Base-by-base conservation (phyloP, 2,329 filamentous ascomycete species). In the Furcasterigmium furcatum region DNA sequence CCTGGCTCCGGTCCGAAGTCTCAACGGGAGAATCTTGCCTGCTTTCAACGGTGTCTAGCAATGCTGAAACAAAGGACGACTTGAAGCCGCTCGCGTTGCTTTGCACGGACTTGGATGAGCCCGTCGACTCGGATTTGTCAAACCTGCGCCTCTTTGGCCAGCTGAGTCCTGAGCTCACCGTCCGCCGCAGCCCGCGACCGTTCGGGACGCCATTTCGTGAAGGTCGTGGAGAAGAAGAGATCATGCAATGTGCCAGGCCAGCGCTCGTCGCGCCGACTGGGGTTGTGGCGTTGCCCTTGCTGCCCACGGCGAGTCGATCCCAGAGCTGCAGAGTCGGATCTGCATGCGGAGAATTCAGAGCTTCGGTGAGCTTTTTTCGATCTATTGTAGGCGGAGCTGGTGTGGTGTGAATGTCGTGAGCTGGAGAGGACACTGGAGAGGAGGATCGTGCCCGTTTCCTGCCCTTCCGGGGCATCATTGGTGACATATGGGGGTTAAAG, bases 241-340 rank as follows among this genome's bases (percentile, higher is more conserved):
- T 74, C 68, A 87, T 80, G 21, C 89, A 68, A 45, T 87, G 79
- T 41, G 80, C 78, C 20, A 88, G 70, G 14, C 76, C 68, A 32
- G 80, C 79, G 54, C 81, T 82, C 35, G 70, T 63, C 36, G 74
- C 63, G 18, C 77, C 77, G 2, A 67, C 62, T 8, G 66, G 60
- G 38, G 65, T 63, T 4, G 39, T 32, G 43, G 65, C 54, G 50
- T 73, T 64, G 44, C 66, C 63, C 50, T 74, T 69, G 57, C 73
- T 21, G 52, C 49, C 67, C 44, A 81, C 65, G 30, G 85, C 79
- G 59, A 88, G 90, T 43, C 85, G 82, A 55, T 87, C 87, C 88
- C 88, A 92, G 2, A 91, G 66, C 52, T 91, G 86, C 25, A 85
- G 66, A 3, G 85, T 86, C 30, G 88, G 85, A 56, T 91, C 87